Evolutionary conservation across 208 protist species (phyloP).

Genomic region (Kentomonas sorsogonicus): DNA sequence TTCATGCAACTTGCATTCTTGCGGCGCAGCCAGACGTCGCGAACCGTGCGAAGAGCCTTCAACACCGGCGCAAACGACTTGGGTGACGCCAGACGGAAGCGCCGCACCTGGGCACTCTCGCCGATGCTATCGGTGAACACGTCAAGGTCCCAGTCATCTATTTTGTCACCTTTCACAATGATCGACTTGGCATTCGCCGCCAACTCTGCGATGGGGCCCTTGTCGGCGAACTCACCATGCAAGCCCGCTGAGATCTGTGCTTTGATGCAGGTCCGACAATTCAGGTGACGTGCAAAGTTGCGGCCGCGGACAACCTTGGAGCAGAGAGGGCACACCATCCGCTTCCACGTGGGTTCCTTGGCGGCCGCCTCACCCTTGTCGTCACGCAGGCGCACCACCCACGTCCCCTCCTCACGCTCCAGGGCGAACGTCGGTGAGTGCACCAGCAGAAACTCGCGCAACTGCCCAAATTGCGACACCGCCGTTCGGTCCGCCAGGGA

Average conservation of each 20-base stretch:
- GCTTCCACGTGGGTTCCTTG: constrained; percentile 74
- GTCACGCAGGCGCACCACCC: constrained; percentile 71
- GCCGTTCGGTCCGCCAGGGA: constrained; percentile 68
- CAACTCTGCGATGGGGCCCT: constrained; percentile 77
- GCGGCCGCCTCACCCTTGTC: background rate
- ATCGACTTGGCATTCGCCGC: constrained; percentile 69
- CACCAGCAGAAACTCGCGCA: constrained; percentile 87
- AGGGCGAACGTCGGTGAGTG: constrained; percentile 86
- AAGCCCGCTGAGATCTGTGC: constrained; percentile 83
- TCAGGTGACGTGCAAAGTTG: constrained; percentile 81
- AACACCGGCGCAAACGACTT: constrained; percentile 75
- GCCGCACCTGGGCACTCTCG: constrained; percentile 43
- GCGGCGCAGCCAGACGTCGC: constrained; percentile 62
- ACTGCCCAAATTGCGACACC: constrained; percentile 78
- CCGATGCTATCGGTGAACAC: constrained; percentile 59
- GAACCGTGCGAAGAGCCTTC: constrained; percentile 77
- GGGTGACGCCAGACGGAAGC: constrained; percentile 71
- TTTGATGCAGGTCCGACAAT: constrained; percentile 78
- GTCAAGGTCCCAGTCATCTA: constrained; percentile 81
- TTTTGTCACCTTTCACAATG: constrained; percentile 37
- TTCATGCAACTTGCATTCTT: constrained; percentile 65
- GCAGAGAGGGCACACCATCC: constrained; percentile 75
- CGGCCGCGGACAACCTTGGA: constrained; percentile 76
- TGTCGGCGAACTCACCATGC: constrained; percentile 54
- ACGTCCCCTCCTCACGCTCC: constrained; percentile 50